Conservation (phyloP, 116 monocot genomes). For the Phalaenopsis hybrid region DNA sequence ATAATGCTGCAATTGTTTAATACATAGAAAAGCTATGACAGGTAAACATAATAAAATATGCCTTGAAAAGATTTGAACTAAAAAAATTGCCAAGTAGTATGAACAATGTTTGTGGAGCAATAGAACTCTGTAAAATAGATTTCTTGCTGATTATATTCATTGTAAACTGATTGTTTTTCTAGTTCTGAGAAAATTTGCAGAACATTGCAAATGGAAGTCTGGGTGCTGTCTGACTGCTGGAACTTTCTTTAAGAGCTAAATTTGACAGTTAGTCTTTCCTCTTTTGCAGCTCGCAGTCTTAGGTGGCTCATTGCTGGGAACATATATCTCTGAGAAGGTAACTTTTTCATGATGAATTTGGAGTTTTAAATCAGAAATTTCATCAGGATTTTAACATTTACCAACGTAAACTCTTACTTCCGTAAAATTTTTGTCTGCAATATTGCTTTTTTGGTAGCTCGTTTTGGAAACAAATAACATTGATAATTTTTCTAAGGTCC, state of each 20-base stretch:
- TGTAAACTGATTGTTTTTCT: no score
- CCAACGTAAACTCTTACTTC: background rate
- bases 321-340: slow-evolving; percentile 89
- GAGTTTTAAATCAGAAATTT: background rate
- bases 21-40: no score
- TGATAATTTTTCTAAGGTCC: background rate
- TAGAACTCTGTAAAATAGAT: no score
- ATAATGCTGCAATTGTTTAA: no score
- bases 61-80: no score
- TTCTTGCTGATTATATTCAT: no score
- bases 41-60: no score
- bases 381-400: background rate
- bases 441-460: background rate
- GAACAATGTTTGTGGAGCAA: no score
- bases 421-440: background rate
- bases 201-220: background rate
- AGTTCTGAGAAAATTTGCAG: no score
- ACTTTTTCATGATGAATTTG: slow-evolving; percentile 4
- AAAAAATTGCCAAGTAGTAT: no score
- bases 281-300: slow-evolving; percentile 74
- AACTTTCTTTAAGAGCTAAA: background rate
- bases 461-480: background rate
- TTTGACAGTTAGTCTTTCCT: background rate
- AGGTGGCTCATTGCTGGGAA: slow-evolving; percentile 91
- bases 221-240: background rate